Base-by-base conservation (phyloP, 192 early-diverging fungal genomes). In the Umbelopsis sp. region DNA sequence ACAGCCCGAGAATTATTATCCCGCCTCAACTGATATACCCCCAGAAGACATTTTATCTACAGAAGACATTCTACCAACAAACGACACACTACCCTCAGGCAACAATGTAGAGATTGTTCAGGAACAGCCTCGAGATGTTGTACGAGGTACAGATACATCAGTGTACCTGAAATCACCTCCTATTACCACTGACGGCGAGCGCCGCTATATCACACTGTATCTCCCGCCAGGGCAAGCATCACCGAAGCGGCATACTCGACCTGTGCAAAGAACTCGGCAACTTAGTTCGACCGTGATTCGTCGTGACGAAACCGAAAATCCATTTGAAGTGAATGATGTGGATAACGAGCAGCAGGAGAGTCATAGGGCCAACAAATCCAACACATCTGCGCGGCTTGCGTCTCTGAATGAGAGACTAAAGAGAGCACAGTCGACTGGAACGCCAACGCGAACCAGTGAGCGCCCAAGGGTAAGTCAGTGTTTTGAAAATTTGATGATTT, bases 121-220 rank as follows among this genome's bases (percentile, higher is more conserved):
- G 27, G 13, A 35, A 33, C 55, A 61, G 37, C 55, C 21, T 13
- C 51, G 55, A 8, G 55, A 61, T 5, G 33, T 61, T 27, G 55
- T 61, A 27, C 55, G 55, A 33, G 55, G 55, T 7, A 35, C 27
- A 27, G 55, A 61, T 61, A 12, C 55, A 2, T 61, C 55, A 12
- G 30, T 61, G 55, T 61, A 61, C 25, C 9, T 61, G 55, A 61
- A 61, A 12, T 22, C 21, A n/a, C 25, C 55, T 0, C 55, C 55
- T 16, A 61, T 61, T 10, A 25, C 25, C 55, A 35, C 55, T 35
- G 55, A 61, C 55, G 55, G 55, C 27, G 30, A 61, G 30, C 55
- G 55, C 11, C 55, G 55, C 4, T 61, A 61, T 35, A 61, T 61
- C 11, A 61, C 55, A 27, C 13, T 61, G 5, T 61, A 61, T 30